Conservation (phyloP, 176 grass and related monocot genomes). For the Pharus latifolius region DNA sequence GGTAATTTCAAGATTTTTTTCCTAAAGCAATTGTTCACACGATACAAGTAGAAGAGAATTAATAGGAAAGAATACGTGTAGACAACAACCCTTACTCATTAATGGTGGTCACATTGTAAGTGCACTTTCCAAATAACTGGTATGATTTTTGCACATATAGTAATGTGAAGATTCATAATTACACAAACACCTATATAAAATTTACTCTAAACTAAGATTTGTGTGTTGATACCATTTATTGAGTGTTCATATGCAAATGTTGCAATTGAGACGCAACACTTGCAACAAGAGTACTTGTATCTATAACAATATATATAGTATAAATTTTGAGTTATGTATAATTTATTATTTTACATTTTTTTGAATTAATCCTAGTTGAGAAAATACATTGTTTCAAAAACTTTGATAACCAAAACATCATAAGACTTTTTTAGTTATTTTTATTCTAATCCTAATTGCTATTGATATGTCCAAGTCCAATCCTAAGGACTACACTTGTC, state of each 20-base stretch:
- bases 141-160: neutral
- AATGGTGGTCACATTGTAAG: constrained; percentile 11
- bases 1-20: neutral
- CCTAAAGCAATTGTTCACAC: neutral
- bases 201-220: neutral
- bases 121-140: neutral
- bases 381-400: no score
- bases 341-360: no score
- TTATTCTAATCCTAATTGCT: no score
- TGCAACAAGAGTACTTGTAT: no score
- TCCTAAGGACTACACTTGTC: no score
- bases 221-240: neutral
- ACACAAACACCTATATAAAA: neutral
- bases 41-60: neutral
- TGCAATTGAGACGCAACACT: neutral
- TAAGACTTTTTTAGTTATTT: no score
- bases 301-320: no score
- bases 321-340: no score
- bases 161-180: neutral
- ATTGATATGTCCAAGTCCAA: no score
- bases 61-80: constrained; percentile 7
- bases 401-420: no score
- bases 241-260: neutral
- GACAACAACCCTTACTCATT: constrained; percentile 17
- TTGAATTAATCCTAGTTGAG: no score